phyloP scores from a whole-genome alignment of 345 rosid species.

The Atalantia buxifolia region DNA sequence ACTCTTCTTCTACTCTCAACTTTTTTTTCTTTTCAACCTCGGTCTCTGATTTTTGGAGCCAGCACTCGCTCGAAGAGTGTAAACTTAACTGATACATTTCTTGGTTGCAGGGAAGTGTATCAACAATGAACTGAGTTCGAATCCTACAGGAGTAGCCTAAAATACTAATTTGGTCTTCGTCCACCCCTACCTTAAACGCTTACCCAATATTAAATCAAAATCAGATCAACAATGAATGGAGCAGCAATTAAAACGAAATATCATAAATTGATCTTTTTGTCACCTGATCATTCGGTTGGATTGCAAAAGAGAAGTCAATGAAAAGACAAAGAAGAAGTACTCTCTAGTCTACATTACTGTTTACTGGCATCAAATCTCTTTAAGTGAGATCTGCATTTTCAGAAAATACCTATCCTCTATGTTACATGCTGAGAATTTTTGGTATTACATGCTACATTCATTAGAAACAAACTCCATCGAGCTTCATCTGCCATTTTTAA shows the following conservation, averaged over 20 bases:
- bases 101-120: no score
- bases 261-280: no score
- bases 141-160: no score
- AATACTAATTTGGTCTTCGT: no score
- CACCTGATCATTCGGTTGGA: background rate
- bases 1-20: no score
- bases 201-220: background rate
- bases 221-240: background rate
- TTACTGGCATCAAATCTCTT: background rate
- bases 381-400: background rate
- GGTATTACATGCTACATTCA: background rate
- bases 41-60: no score
- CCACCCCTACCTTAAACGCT: no score
- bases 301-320: background rate
- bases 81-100: no score
- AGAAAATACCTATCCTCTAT: background rate
- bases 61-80: no score
- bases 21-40: no score
- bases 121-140: background rate
- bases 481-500: background rate
- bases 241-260: background rate
- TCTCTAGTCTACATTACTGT: background rate
- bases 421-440: background rate
- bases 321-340: no score
- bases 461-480: slow-evolving; percentile 1